These are phyloP conservation scores for Irpex sp. DNA, from an alignment of 1,284 basidiomycete genomes.

Conservation along the genomic window DNA sequence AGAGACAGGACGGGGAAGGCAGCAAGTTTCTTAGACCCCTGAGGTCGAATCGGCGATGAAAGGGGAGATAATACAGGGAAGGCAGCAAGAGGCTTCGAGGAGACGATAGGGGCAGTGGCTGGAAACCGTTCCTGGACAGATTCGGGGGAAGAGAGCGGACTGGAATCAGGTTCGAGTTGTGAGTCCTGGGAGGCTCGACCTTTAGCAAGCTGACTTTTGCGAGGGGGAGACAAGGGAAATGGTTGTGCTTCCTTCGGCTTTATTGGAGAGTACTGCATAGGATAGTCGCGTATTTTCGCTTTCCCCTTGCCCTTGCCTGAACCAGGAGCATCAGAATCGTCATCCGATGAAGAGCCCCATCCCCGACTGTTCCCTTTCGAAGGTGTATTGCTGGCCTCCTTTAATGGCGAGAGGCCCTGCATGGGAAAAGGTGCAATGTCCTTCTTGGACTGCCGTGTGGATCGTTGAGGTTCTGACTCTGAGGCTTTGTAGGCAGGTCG, in stretches of 20 bases:
- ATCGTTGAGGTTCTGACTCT: neutral
- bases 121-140: neutral
- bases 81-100: neutral
- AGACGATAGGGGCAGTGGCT: neutral
- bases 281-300: neutral
- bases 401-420: constrained; percentile 1
- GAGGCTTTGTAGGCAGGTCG: neutral
- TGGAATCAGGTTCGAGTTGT: too few relatives aligned
- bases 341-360: neutral
- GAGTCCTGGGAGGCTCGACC: neutral
- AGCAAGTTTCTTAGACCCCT: neutral
- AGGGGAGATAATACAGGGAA: constrained; percentile 13
- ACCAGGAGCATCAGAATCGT: neutral
- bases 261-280: neutral
- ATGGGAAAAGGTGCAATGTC: constrained; percentile 8
- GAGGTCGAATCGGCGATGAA: neutral
- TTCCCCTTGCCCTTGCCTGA: neutral
- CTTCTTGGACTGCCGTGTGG: constrained; percentile 1
- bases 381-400: constrained; percentile 16
- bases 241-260: neutral
- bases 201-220: neutral
- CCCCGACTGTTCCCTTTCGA: neutral
- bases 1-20: constrained; percentile 2
- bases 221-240: neutral
- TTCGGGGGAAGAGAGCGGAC: neutral